These are phyloP conservation scores for Scheffersomyces coipomensis DNA, from an alignment of 805 yeast genomes.

Conservation along the genomic window DNA sequence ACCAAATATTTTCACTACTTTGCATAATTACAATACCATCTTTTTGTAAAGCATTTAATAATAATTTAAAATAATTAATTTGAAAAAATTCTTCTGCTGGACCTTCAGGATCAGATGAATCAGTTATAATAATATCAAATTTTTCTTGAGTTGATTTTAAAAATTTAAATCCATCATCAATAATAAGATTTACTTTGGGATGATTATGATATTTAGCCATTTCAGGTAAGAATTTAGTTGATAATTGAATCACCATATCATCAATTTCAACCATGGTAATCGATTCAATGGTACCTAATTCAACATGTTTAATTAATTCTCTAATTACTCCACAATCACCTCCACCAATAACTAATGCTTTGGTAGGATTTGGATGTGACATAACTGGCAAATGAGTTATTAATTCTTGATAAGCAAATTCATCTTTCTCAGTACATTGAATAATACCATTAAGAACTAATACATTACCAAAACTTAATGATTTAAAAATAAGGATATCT, in stretches of 20 bases:
- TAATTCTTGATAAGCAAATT: conserved; percentile 91
- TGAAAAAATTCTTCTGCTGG: conserved; percentile 92
- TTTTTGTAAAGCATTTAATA: conserved; percentile 59
- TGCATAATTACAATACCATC: conserved; percentile 79
- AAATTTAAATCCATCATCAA: conserved; percentile 83
- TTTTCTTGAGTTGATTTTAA: conserved; percentile 47
- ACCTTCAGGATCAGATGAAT: conserved; percentile 93
- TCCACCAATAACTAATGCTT: conserved; percentile 87
- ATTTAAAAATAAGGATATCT: conserved; percentile 77
- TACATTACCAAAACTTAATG: conserved; percentile 80
- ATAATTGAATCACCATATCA: conserved; percentile 70
- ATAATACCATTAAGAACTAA: conserved; percentile 85
- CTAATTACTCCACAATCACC: conserved; percentile 96
- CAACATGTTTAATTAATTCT: conserved; percentile 74
- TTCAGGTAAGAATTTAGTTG: conserved; percentile 69
- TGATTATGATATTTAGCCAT: conserved; percentile 70
- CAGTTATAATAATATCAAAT: conserved; percentile 85
- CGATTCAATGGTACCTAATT: conserved; percentile 49
- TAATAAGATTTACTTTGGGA: conserved; percentile 61
- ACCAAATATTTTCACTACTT: conserved; percentile 74
- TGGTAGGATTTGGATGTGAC: conserved; percentile 72
- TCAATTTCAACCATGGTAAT: conserved; percentile 89
- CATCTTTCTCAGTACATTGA: conserved; percentile 91
- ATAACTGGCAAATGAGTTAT: conserved; percentile 80
- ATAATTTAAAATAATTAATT: conserved; percentile 66